Conservation (phyloP, 2,329 filamentous ascomycete species). For the Drechslera avenae region DNA sequence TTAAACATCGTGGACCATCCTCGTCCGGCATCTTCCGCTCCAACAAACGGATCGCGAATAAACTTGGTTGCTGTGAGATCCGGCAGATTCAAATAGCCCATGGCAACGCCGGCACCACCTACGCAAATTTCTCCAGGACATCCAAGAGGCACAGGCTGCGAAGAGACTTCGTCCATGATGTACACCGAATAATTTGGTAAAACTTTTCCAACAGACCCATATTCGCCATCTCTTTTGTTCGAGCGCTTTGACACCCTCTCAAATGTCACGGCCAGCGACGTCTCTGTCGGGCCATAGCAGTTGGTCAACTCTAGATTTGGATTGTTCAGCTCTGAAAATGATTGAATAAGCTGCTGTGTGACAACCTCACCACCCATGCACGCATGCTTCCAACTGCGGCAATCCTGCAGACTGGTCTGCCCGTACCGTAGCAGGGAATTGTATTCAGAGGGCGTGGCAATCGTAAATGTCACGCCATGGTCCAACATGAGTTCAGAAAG, state of each 20-base stretch:
- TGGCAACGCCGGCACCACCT: constrained; percentile 45
- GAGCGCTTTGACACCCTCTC: too few species aligned
- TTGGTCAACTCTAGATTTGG: constrained; percentile 14
- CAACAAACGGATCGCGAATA: constrained; percentile 1
- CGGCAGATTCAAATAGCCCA: constrained; percentile 37
- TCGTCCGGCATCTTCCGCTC: too few species aligned
- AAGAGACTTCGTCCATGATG: constrained; percentile 8
- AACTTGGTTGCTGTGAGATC: constrained; percentile 20
- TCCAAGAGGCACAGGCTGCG: constrained; percentile 48
- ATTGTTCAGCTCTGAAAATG: constrained; percentile 4
- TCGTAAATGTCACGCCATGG: constrained; percentile 48
- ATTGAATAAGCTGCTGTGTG: background rate
- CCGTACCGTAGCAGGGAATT: constrained; percentile 28
- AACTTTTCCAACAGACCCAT: too few species aligned
- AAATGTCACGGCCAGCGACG: too few species aligned
- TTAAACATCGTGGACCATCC: too few species aligned
- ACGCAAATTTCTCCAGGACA: constrained; percentile 51
- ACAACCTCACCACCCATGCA: constrained; percentile 29
- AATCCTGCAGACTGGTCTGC: constrained; percentile 16
- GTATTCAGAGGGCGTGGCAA: constrained; percentile 53
- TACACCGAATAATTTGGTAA: too few species aligned
- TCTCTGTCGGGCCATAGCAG: constrained; percentile 27
- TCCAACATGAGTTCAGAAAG: constrained; percentile 47
- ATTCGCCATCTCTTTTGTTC: too few species aligned
- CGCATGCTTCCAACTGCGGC: constrained; percentile 38